These are phyloP conservation scores for Tuctoria greenei DNA, from an alignment of 176 grass and related monocot species.

Conservation along the genomic window DNA sequence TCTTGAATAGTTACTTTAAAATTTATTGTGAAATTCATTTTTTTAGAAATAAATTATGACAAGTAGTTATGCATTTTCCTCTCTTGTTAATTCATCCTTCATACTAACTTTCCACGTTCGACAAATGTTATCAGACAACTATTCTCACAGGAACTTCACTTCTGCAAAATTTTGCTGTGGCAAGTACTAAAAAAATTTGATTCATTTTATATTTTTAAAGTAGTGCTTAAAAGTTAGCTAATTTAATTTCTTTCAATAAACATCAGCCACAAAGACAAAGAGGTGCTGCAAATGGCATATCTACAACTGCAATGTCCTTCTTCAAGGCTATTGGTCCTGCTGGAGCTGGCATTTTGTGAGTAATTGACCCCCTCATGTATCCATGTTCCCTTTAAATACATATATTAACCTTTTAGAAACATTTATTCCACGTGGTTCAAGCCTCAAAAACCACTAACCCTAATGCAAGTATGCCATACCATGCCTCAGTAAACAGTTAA, in stretches of 20 bases:
- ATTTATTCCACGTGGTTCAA: neutral
- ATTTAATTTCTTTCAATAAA: neutral
- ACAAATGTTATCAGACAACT: conserved; percentile 55
- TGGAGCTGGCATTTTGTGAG: conserved; percentile 55
- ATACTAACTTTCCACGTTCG: conserved; percentile 1
- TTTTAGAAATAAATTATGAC: too few relatives aligned
- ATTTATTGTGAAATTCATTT: neutral
- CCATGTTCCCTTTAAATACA: neutral
- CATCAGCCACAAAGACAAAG: conserved; percentile 67
- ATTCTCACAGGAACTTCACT: conserved; percentile 65
- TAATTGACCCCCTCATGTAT: neutral
- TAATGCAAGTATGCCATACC: too few relatives aligned
- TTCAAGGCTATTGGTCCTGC: conserved; percentile 67
- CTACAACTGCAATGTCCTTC: conserved; percentile 56
- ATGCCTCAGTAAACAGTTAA: too few relatives aligned
- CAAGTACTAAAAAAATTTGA: conserved; percentile 20
- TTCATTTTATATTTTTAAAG: neutral
- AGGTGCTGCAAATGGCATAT: conserved; percentile 58
- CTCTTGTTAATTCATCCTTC: neutral
- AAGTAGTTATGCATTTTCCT: too few relatives aligned
- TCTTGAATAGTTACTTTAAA: neutral
- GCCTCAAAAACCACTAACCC: neutral
- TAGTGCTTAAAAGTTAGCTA: neutral
- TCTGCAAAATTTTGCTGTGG: conserved; percentile 82
- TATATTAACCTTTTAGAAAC: neutral